phyloP scores from a whole-genome alignment of 768 basidiomycete species.

The Pilatotrama ljubarskyi region DNA sequence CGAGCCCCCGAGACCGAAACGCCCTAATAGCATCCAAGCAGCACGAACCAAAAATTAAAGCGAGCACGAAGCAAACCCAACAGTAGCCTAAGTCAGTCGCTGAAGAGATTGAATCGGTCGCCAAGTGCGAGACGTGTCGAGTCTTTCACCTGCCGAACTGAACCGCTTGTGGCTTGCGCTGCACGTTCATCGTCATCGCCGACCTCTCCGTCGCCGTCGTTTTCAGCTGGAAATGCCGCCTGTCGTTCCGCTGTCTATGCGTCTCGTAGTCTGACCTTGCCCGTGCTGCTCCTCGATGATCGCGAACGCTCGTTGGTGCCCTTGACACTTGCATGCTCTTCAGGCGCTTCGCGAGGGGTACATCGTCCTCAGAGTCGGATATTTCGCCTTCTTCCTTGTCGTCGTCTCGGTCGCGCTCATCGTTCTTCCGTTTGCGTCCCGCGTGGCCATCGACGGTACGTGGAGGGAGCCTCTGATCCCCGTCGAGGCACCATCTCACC shows the following conservation, averaged over 20 bases:
- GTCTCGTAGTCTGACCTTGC: neutral
- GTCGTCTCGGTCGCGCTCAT: neutral
- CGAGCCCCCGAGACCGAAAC: no score
- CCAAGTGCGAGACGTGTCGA: neutral
- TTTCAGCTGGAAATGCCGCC: neutral
- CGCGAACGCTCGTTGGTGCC: neutral
- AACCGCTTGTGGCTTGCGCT: neutral
- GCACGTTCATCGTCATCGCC: neutral
- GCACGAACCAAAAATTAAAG: no score
- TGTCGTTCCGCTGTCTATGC: neutral
- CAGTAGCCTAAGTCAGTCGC: neutral
- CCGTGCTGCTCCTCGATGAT: neutral
- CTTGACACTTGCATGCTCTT: neutral
- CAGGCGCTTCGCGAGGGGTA: neutral
- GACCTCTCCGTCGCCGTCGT: neutral
- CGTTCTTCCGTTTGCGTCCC: neutral
- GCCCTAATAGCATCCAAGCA: no score
- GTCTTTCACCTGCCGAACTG: neutral
- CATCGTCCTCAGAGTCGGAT: neutral
- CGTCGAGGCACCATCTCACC: neutral
- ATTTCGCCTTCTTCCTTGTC: slow-evolving; percentile 5
- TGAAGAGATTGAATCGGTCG: neutral
- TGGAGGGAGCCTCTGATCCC: neutral
- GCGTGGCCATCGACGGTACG: neutral
- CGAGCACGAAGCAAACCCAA: neutral